phyloP scores from a whole-genome alignment of 768 basidiomycete genomes.

The Tylopilus sp. region DNA sequence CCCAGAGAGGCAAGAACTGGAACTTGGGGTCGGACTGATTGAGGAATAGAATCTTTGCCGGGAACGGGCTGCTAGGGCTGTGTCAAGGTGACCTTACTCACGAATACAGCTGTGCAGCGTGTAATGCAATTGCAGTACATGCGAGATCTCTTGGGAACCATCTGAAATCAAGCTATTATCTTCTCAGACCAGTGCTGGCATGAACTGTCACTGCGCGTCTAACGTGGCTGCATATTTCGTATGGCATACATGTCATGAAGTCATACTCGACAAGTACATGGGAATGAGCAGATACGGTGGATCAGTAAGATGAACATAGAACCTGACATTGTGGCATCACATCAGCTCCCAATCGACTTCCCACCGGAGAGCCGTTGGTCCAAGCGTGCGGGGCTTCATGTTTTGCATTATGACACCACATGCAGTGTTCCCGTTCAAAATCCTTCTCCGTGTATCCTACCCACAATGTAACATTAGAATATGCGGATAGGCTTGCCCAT shows the following conservation, averaged over 20 bases:
- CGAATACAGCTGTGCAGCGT: neutral
- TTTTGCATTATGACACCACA: slow-evolving; percentile 69
- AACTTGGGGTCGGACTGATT: slow-evolving; percentile 23
- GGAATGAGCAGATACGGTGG: slow-evolving; percentile 15
- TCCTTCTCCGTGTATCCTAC: slow-evolving; percentile 13
- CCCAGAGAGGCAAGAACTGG: slow-evolving; percentile 1
- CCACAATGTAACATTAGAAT: slow-evolving; percentile 51
- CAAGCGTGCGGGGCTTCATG: slow-evolving; percentile 98
- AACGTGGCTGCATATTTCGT: slow-evolving; percentile 4
- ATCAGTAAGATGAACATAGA: slow-evolving; percentile 15
- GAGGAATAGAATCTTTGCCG: slow-evolving; percentile 19
- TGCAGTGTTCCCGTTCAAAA: slow-evolving; percentile 17
- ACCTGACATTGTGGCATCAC: slow-evolving; percentile 31
- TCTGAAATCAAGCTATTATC: neutral
- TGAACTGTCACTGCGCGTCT: neutral
- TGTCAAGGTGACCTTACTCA: slow-evolving; percentile 5
- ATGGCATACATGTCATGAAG: slow-evolving; percentile 12
- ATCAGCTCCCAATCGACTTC: slow-evolving; percentile 92
- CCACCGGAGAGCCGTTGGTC: slow-evolving; percentile 78
- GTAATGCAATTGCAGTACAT: neutral
- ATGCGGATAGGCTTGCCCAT: slow-evolving; percentile 99
- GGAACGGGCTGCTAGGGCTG: slow-evolving; percentile 13
- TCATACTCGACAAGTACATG: slow-evolving; percentile 19
- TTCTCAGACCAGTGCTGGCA: slow-evolving; percentile 14
- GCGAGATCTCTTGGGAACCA: slow-evolving; percentile 9